Conservation (phyloP, 257 asterid genomes). For the Ilex aquifolium region DNA sequence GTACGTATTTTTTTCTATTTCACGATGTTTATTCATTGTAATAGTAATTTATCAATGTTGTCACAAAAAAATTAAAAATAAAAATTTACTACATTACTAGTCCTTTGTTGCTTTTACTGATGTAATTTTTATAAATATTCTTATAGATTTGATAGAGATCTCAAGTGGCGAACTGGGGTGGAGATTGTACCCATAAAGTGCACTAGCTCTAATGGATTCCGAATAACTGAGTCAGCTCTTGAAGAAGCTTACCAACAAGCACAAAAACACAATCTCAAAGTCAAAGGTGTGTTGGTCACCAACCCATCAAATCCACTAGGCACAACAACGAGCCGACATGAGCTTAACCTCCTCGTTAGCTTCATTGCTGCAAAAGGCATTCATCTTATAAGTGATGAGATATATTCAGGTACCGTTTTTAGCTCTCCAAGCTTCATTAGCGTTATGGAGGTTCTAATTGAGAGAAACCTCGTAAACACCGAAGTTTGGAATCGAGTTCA, state of each 20-base stretch:
- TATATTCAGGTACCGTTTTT: constrained; percentile 76
- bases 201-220: constrained; percentile 51
- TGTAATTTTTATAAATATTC: neutral
- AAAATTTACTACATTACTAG: no score
- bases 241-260: constrained; percentile 59
- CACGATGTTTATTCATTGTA: no score
- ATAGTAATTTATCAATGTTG: no score
- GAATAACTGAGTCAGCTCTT: constrained; percentile 60
- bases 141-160: constrained; percentile 86
- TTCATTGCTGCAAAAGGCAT: constrained; percentile 52
- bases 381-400: constrained; percentile 82
- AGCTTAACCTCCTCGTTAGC: constrained; percentile 45
- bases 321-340: constrained; percentile 43
- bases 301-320: constrained; percentile 88
- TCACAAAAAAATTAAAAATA: no score
- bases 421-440: constrained; percentile 50
- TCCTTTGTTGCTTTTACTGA: no score
- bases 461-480: constrained; percentile 23
- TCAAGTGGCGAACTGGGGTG: constrained; percentile 81
- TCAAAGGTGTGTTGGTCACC: constrained; percentile 72
- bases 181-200: constrained; percentile 80
- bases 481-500: constrained; percentile 60
- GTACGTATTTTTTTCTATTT: constrained; percentile 17
- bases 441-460: constrained; percentile 51
- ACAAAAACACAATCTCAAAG: constrained; percentile 49